Base-by-base conservation (phyloP, 805 yeast genomes). In the Candida vartiovaarae region DNA sequence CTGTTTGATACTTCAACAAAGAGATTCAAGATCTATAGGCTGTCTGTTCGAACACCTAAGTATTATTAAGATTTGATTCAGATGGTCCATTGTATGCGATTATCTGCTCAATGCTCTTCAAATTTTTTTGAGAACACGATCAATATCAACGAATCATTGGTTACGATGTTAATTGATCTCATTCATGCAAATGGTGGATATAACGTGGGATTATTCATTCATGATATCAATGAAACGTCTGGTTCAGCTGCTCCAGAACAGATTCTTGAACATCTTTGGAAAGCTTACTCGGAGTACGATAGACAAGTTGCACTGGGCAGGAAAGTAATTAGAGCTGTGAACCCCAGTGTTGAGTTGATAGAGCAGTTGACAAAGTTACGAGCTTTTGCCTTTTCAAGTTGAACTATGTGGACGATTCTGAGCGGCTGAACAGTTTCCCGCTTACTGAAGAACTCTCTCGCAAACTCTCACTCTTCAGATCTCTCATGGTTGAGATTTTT, bases 221-320 rank as follows among this genome's bases (percentile, higher is more conserved):
- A 20, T 10, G 32, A 31, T 8, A 9, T 11, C 4, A 15, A 15
- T 15, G 20, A 15, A 15, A 25, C 6, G 9, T 25, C 11, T n/a
- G 20, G 26, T 4, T n/a, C 26, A 26, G 10, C 20, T n/a, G 8
- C 41, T 3, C 37, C 45, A 3, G 8, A 7, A 7, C 36, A 31
- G 7, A 39, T 43, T 11, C 15, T 45, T 2, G 45, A 45, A 3
- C 33, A 41, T 28, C 45, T 48, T 11, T 48, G 51, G 51, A 5
- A 5, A 2, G 40, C 47, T 8, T 42, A 39, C 40, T 27, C 8
- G 6, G 23, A 32, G 11, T 46, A 43, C 29, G 30, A 39, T 4
- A 23, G 30, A 34, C 34, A 39, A 23, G 38, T 48, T 9, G 28
- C 23, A 6, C 32, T 29, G 7, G 39, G 39, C 2, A 15, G 27